phyloP scores from a whole-genome alignment of 1,284 basidiomycete species.

The Cutaneotrichosporon daszewskae region DNA sequence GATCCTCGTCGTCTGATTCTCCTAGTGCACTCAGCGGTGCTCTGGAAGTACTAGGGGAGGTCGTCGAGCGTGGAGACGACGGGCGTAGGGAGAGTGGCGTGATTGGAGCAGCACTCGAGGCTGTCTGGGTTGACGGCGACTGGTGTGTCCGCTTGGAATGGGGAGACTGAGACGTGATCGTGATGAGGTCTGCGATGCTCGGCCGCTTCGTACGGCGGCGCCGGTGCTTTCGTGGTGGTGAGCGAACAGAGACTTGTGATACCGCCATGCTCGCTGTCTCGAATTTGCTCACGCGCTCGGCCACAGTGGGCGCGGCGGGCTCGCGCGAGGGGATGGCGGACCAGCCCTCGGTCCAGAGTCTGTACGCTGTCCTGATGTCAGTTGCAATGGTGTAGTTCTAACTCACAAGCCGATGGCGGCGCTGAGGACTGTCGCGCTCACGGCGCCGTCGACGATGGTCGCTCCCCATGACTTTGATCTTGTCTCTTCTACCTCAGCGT shows the following conservation, averaged over 20 bases:
- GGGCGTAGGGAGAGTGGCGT: not conserved
- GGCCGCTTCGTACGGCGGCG: slow-evolving; percentile 7
- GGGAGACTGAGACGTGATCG: too few relatives aligned
- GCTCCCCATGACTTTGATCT: slow-evolving; percentile 27
- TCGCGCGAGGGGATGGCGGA: not conserved
- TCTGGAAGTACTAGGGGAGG: too few relatives aligned
- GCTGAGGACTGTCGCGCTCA: slow-evolving; percentile 27
- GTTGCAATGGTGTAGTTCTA: not conserved
- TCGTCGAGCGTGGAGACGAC: not conserved
- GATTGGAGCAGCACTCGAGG: too few relatives aligned
- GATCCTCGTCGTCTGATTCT: too few relatives aligned
- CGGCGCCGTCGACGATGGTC: slow-evolving; percentile 19
- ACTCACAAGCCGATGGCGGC: slow-evolving; percentile 35
- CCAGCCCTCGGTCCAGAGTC: slow-evolving; percentile 16
- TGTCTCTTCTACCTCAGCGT: too few relatives aligned
- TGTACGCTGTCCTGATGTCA: slow-evolving; percentile 25
- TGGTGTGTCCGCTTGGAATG: too few relatives aligned
- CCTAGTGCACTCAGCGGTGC: too few relatives aligned
- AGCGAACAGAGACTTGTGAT: not conserved
- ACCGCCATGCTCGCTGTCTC: too few relatives aligned
- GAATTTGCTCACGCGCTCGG: too few relatives aligned
- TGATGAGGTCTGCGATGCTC: slow-evolving; percentile 9
- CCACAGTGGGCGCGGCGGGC: too few relatives aligned
- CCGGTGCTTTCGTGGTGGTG: not conserved
- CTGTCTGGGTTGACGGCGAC: too few relatives aligned